phyloP scores from a whole-genome alignment of 371 early-diverging fungal genomes.

The Apophysomyces ossiformis region DNA sequence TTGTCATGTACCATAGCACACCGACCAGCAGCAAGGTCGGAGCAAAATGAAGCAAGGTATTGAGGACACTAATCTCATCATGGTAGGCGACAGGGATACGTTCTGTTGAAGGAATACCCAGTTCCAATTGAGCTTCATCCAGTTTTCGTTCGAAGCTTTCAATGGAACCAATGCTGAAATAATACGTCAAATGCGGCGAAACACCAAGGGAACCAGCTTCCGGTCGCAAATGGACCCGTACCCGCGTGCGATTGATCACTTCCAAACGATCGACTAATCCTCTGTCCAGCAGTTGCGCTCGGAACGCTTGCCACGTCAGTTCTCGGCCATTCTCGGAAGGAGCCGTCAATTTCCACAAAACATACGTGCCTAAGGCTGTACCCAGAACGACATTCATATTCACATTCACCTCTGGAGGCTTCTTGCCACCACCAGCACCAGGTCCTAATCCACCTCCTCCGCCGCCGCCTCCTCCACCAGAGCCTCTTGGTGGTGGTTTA shows the following conservation, averaged over 20 bases:
- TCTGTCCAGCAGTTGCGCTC: conserved; percentile 84
- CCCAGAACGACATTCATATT: conserved; percentile 50
- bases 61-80: conserved; percentile 74
- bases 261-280: conserved; percentile 90
- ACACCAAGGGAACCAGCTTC: conserved; percentile 64
- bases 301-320: conserved; percentile 94
- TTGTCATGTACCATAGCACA: conserved; percentile 83
- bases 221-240: conserved; percentile 78
- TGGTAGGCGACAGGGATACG: conserved; percentile 90
- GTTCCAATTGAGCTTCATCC: conserved; percentile 87
- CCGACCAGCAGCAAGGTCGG: conserved; percentile 93
- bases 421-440: conserved; percentile 3
- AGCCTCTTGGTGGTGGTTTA: neutral
- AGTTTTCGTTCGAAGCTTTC: conserved; percentile 93
- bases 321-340: conserved; percentile 60
- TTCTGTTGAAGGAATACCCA: conserved; percentile 87
- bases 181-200: conserved; percentile 42
- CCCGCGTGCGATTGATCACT: conserved; percentile 85
- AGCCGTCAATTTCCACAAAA: conserved; percentile 58
- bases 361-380: conserved; percentile 52
- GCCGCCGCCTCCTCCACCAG: neutral
- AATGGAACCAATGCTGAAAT: conserved; percentile 94
- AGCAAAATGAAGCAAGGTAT: conserved; percentile 84
- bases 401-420: conserved; percentile 33
- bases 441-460: neutral